Evolutionary conservation across 2,329 filamentous ascomycete species (phyloP).

Genomic region (Talaromyces marneffei): DNA sequence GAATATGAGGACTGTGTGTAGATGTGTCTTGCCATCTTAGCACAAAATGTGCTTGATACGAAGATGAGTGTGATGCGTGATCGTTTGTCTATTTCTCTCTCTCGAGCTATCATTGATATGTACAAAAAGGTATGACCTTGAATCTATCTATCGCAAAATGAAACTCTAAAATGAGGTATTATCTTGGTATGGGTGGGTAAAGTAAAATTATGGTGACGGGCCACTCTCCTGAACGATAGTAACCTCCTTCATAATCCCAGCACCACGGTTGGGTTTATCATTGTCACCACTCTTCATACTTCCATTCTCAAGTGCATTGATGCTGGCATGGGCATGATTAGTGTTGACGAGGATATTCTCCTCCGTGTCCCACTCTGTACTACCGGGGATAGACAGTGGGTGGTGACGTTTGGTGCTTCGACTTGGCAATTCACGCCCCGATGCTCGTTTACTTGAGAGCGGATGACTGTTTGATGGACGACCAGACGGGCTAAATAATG

Average conservation of each 20-base stretch:
- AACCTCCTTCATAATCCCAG: neutral
- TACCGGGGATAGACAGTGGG: constrained; percentile 12
- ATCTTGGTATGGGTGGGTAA: neutral
- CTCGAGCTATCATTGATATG: neutral
- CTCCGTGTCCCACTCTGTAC: constrained; percentile 26
- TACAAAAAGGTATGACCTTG: neutral
- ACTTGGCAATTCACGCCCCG: constrained; percentile 13
- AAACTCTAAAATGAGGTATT: neutral
- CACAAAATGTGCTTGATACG: no score
- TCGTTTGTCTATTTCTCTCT: neutral
- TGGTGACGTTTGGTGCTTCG: constrained; percentile 1
- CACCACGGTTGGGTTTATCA: neutral
- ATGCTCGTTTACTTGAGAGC: constrained; percentile 18
- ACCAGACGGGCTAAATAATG: constrained; percentile 22
- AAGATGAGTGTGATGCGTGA: no score
- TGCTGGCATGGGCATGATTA: neutral
- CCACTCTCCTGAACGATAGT: neutral
- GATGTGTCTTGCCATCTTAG: no score
- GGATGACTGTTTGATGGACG: constrained; percentile 20
- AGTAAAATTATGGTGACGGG: neutral
- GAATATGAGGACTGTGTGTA: no score
- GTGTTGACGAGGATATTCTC: constrained; percentile 21
- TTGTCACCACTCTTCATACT: neutral
- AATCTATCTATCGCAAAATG: neutral
- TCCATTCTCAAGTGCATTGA: neutral